phyloP scores from a whole-genome alignment of 176 grass and related monocot species.

The Coix lacrymajobi region DNA sequence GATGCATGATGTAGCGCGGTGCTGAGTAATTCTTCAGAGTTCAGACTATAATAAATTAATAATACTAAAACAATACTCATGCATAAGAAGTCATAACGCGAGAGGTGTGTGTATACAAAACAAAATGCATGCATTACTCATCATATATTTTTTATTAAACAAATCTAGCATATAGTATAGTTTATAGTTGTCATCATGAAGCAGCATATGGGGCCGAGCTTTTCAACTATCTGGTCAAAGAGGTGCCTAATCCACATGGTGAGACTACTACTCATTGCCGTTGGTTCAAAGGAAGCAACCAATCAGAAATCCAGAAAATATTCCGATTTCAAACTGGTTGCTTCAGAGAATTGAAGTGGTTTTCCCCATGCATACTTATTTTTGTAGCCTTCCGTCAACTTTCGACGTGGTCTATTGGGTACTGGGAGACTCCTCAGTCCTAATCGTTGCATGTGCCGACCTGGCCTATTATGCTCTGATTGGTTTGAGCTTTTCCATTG shows the following conservation, averaged over 20 bases:
- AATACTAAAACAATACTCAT: not conserved
- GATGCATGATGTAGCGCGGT: not conserved
- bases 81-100: not conserved
- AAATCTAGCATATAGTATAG: not conserved
- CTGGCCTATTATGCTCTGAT: not conserved
- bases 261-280: slow-evolving; percentile 3
- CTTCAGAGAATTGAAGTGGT: slow-evolving; percentile 19
- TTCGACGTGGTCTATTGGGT: not conserved
- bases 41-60: not conserved
- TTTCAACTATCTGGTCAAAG: slow-evolving; percentile 39
- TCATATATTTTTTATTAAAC: not conserved
- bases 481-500: not conserved
- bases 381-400: slow-evolving; percentile 32
- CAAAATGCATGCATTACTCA: not conserved
- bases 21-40: not conserved
- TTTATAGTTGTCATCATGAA: not conserved
- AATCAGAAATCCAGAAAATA: not conserved
- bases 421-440: slow-evolving; percentile 20
- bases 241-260: slow-evolving; percentile 23
- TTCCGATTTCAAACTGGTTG: slow-evolving; percentile 24
- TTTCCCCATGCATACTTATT: not conserved
- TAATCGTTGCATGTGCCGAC: slow-evolving; percentile 10
- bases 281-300: not conserved
- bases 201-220: not conserved
- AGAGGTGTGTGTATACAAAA: not conserved